A percentile compares a stretch with the other conserved stretches of the same genome.
Conservation (phyloP, 2,329 filamentous ascomycete species). For the Aspergillus fumigatiaffinis region DNA sequence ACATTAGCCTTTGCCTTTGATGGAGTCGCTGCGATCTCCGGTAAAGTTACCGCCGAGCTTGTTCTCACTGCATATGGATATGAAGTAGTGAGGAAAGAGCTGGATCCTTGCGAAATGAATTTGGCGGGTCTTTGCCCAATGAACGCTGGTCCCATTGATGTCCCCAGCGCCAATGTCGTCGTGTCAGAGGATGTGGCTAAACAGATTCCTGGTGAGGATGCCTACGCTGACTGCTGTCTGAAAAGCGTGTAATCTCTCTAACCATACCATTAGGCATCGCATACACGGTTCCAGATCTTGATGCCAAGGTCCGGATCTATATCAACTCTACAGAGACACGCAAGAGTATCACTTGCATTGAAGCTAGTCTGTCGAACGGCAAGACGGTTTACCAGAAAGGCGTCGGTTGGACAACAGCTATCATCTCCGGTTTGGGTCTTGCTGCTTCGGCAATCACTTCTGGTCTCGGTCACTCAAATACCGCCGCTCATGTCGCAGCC, state of each 20-base stretch:
- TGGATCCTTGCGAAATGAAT: conserved; percentile 71
- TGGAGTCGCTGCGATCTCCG: conserved; percentile 77
- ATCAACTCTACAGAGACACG: conserved; percentile 68
- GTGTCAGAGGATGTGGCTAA: conserved; percentile 56
- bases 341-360: conserved; percentile 74
- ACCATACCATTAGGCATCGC: conserved; percentile 58
- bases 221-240: background rate
- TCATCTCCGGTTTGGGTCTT: conserved; percentile 80
- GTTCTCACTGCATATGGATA: conserved; percentile 80
- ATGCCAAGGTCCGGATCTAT: conserved; percentile 76
- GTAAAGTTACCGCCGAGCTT: conserved; percentile 74
- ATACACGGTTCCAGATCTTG: conserved; percentile 85
- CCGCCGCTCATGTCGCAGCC: conserved; percentile 87
- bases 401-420: conserved; percentile 84
- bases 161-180: conserved; percentile 63
- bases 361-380: conserved; percentile 83
- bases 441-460: conserved; percentile 84
- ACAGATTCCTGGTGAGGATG: conserved; percentile 61
- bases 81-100: conserved; percentile 59
- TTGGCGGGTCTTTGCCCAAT: conserved; percentile 83
- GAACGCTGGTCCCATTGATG: conserved; percentile 75
- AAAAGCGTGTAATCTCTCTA: conserved; percentile 4
- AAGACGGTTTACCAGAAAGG: conserved; percentile 86
- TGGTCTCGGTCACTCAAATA: conserved; percentile 86
- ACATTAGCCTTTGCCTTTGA: conserved; percentile 69